phyloP scores from a whole-genome alignment of 2,329 filamentous ascomycete genomes.

The Kalaharituber pfeilii region DNA sequence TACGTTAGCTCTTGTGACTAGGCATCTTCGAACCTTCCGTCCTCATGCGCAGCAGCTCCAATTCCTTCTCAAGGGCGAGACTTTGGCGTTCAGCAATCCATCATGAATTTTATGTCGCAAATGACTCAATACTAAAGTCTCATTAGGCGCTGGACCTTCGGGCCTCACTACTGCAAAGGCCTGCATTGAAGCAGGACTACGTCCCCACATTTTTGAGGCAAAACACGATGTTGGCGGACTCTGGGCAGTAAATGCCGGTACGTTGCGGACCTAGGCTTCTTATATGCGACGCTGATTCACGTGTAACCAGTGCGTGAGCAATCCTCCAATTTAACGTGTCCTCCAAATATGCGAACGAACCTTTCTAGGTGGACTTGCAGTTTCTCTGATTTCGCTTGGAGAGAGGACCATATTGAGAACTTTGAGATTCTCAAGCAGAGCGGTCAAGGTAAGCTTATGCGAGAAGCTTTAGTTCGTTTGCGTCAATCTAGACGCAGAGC shows the following conservation, averaged over 20 bases:
- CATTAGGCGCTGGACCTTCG: slow-evolving; percentile 13
- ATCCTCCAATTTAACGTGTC: neutral
- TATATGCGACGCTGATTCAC: too few species aligned
- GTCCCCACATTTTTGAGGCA: slow-evolving; percentile 14
- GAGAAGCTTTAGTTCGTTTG: neutral
- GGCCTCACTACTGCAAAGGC: slow-evolving; percentile 15
- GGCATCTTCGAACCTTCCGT: too few species aligned
- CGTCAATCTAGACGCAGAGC: neutral
- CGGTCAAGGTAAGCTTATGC: neutral
- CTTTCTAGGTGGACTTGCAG: slow-evolving; percentile 9
- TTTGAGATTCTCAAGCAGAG: neutral
- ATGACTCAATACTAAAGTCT: neutral
- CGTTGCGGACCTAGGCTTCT: too few species aligned
- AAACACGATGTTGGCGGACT: slow-evolving; percentile 14
- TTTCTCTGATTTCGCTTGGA: slow-evolving; percentile 14
- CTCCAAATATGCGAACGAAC: slow-evolving; percentile 14
- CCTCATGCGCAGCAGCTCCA: too few species aligned
- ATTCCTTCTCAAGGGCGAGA: too few species aligned
- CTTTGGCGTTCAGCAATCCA: too few species aligned
- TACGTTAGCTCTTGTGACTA: too few species aligned
- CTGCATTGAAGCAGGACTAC: slow-evolving; percentile 7
- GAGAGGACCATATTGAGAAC: neutral
- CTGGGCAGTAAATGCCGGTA: slow-evolving; percentile 10
- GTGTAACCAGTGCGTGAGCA: neutral
- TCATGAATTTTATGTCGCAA: too few species aligned